A percentile compares a stretch with the other conserved stretches of the same genome.
Evolutionary conservation across 2,329 filamentous ascomycete genomes (phyloP).

Genomic region (Trichoderma sp.): DNA sequence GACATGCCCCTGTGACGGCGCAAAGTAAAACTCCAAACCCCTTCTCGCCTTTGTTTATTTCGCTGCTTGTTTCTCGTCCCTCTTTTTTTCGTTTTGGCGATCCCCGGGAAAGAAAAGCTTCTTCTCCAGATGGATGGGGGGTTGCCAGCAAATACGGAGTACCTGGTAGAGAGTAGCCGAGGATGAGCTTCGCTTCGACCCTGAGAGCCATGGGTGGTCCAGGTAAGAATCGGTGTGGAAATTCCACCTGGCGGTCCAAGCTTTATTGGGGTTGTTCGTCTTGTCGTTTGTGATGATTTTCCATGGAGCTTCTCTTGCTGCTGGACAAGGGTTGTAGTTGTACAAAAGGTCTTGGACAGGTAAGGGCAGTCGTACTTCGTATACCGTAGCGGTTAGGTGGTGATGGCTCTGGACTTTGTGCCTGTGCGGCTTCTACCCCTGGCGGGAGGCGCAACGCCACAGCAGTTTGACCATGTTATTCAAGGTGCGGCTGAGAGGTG

Average conservation of each 20-base stretch:
- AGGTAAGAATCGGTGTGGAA: constrained; percentile 11
- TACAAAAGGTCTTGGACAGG: background rate
- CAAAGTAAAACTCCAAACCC: background rate
- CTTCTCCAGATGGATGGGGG: background rate
- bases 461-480: background rate
- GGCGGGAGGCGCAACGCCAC: constrained; percentile 18
- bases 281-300: background rate
- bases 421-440: background rate
- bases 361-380: background rate
- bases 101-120: background rate
- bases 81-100: background rate
- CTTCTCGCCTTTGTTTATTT: background rate
- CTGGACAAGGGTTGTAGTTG: background rate
- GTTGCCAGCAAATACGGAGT: background rate
- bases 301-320: background rate
- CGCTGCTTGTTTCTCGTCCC: background rate
- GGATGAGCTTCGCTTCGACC: background rate
- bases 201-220: background rate
- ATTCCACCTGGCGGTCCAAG: background rate
- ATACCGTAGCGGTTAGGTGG: background rate
- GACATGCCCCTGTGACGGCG: background rate
- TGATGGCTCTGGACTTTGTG: background rate
- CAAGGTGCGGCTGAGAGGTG: background rate
- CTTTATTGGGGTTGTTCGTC: background rate
- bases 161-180: background rate